Evolutionary conservation across 2,329 filamentous ascomycete genomes (phyloP).

Genomic region (Epichloe brachyelytri): DNA sequence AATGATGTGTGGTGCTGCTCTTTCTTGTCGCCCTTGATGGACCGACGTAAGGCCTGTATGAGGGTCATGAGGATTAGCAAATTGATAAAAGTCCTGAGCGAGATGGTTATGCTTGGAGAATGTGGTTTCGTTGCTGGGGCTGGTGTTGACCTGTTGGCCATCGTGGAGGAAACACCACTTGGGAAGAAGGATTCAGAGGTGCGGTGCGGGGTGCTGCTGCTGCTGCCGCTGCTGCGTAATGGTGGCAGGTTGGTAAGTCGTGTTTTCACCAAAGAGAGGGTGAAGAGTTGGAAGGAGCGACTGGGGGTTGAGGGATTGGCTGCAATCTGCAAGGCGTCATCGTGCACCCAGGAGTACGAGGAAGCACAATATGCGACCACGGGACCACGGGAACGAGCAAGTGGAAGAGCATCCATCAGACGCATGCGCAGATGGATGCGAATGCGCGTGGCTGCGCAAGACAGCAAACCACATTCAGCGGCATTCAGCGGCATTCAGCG

Average conservation of each 20-base stretch:
- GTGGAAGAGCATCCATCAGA: neutral
- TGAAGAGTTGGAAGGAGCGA: constrained; percentile 8
- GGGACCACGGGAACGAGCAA: neutral
- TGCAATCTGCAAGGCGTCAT: neutral
- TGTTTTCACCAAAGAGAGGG: neutral
- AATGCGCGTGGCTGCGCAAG: neutral
- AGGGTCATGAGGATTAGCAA: constrained; percentile 31
- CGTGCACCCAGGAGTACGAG: neutral
- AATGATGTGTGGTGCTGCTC: constrained; percentile 58
- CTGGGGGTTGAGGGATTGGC: neutral
- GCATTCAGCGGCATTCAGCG: neutral
- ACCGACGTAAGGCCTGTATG: constrained; percentile 65
- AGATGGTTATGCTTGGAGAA: neutral
- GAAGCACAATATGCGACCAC: constrained; percentile 1
- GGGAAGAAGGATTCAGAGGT: neutral
- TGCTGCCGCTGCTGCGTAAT: neutral
- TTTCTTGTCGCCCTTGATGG: constrained; percentile 81
- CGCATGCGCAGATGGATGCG: neutral
- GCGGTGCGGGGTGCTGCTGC: neutral
- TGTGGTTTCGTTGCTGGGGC: neutral
- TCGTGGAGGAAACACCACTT: neutral
- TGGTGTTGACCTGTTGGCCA: constrained; percentile 1
- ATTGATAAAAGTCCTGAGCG: neutral
- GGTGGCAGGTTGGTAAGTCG: neutral
- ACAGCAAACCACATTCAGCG: neutral